These are phyloP conservation scores for Oryza coarctata DNA, from an alignment of 176 grass and related monocot genomes.

Conservation along the genomic window DNA sequence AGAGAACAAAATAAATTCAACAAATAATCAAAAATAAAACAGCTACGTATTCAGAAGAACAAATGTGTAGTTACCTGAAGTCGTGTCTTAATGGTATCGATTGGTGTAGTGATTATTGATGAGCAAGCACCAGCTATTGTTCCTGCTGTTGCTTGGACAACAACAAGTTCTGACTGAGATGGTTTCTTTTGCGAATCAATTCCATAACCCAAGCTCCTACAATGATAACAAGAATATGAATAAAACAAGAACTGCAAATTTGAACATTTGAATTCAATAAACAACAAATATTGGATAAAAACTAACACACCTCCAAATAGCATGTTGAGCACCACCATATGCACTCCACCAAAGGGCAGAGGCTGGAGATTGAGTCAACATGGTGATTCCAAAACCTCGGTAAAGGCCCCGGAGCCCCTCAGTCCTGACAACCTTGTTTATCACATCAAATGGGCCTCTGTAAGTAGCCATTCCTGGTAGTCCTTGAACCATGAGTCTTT, in stretches of 20 bases:
- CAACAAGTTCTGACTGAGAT: constrained; percentile 71
- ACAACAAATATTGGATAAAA: constrained; percentile 22
- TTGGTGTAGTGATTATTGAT: constrained; percentile 88
- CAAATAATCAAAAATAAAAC: constrained; percentile 3
- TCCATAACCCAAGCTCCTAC: constrained; percentile 88
- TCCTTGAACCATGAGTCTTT: constrained; percentile 96
- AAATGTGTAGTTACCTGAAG: constrained; percentile 65
- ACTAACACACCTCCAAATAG: constrained; percentile 75
- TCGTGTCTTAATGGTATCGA: constrained; percentile 94
- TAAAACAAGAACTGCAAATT: not conserved
- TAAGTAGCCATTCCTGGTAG: constrained; percentile 73
- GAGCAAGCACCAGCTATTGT: constrained; percentile 95
- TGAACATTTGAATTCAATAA: not conserved
- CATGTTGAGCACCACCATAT: constrained; percentile 86
- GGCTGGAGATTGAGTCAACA: constrained; percentile 84
- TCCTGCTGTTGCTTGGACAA: constrained; percentile 87
- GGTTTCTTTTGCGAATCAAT: constrained; percentile 65
- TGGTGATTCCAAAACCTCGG: constrained; percentile 90
- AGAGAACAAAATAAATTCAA: not conserved
- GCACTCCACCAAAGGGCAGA: constrained; percentile 98
- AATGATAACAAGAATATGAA: constrained; percentile 25
- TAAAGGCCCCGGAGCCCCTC: constrained; percentile 86
- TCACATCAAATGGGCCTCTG: constrained; percentile 73
- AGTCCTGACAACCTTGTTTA: constrained; percentile 62
- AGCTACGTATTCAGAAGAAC: constrained; percentile 15